Evolutionary conservation across 805 yeast species (phyloP), one percentile per base, ranked within the genome.

Genomic region (Metschnikowia picachoensis): DNA sequence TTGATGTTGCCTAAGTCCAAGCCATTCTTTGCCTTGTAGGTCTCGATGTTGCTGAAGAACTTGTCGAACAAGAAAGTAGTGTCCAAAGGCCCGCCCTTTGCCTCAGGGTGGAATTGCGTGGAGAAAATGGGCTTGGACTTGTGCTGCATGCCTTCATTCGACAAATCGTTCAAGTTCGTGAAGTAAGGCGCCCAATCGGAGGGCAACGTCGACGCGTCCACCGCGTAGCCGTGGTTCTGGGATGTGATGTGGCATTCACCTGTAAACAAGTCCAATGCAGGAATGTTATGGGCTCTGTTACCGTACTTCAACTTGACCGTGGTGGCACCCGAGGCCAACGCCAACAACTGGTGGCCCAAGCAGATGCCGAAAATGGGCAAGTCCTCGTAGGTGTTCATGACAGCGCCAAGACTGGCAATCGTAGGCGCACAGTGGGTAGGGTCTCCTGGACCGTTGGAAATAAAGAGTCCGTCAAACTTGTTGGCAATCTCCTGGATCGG

Each of bases 381-480:
- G 65, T 80, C 83, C 42, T 80, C 85, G 32, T 78, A 74, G 32
- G 74, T 73, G 44, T 91, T 63, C 36, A 79, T 85, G 35, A 66
- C 68, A 31, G 74, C 54, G 55, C 90, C 81, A 60, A 94, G 72
- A 55, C 77, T 82, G 33, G 67, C 74, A 31, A 85, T 85, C 48
- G 89, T 79, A n/a, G 75, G 77, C 33, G 80, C 66, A 80, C 94
- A 77, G 49, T 87, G 87, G 32, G 94, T 79, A 46, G 99, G 99
- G 71, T 94, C 98, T 78, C 99, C 99, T 27, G 99, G 99, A 73
- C 99, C 99, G 68, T 94, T 94, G 44, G 97, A 91, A 55, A 92
- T 76, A 72, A 94, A 94, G 43, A 94, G 72, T 59, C 99, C 99
- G 63, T 94, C 99, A 60, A 91, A 94, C 67, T 85, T 86, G 67